Conservation (phyloP, 352 stramenopile species). For the Globisporangium solare region DNA sequence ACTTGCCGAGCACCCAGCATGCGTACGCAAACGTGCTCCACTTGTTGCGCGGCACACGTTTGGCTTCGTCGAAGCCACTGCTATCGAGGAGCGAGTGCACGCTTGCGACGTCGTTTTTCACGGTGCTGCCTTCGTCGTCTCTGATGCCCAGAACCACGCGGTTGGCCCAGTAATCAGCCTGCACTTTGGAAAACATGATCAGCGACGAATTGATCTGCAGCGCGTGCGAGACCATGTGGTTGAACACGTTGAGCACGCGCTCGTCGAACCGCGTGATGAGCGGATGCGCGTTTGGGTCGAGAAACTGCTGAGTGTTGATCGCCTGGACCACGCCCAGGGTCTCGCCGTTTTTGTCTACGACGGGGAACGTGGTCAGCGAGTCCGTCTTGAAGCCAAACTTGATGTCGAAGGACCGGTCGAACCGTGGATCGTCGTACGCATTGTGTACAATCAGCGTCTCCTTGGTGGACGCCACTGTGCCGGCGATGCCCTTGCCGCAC, state of each 20-base stretch:
- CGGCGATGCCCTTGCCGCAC: conserved; percentile 71
- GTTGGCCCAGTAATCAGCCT: conserved; percentile 71
- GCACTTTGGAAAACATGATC: conserved; percentile 80
- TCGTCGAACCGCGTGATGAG: conserved; percentile 56
- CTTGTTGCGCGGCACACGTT: conserved; percentile 58
- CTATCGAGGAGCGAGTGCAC: conserved; percentile 62
- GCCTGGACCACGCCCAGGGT: conserved; percentile 64
- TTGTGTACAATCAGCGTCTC: conserved; percentile 57
- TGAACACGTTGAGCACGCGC: conserved; percentile 60
- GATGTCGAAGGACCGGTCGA: conserved; percentile 76
- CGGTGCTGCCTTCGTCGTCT: conserved; percentile 24
- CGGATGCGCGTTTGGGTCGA: conserved; percentile 33
- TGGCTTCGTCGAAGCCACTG: conserved; percentile 64
- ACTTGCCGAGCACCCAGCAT: conserved; percentile 56
- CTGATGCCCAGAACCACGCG: conserved; percentile 33
- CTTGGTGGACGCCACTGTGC: conserved; percentile 54
- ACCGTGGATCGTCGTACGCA: conserved; percentile 73
- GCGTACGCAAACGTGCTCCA: conserved; percentile 75
- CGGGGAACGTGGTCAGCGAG: conserved; percentile 65
- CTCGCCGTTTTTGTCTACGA: conserved; percentile 62
- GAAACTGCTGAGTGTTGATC: conserved; percentile 51
- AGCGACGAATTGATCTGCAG: conserved; percentile 70
- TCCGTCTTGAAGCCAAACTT: conserved; percentile 84
- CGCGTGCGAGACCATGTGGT: conserved; percentile 49
- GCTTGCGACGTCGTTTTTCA: conserved; percentile 58